Base-by-base conservation (phyloP, 768 basidiomycete species). In the Leccinum rimulosum region DNA sequence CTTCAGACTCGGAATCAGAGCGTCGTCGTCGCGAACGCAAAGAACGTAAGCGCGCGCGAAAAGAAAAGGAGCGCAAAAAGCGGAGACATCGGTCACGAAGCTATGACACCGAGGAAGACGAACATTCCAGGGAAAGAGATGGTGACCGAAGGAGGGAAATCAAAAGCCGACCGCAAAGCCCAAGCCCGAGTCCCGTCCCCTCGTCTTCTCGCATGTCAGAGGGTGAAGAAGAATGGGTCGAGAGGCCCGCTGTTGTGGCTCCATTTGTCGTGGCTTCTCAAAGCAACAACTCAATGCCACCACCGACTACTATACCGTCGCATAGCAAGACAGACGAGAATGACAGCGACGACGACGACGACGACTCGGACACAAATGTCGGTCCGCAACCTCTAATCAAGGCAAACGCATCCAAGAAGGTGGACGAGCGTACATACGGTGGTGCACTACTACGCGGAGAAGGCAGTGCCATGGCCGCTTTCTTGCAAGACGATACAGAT, bases 391-490 rank as follows among this genome's bases (percentile, higher is more conserved):
- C 93, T n/a, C 67, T 84, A 0, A 38, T 66, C 36, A 81, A 77
- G 59, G 65, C 71, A 27, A 76, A 63, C 33, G 60, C 76, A 6
- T 77, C 77, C 58, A 85, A 82, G 65, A 83, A 79, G 68, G 68
- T 88, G 50, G 90, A 92, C 76, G 92, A 92, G 67, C 85, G 94
- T 25, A 84, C 89, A 49, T 99, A 94, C 70, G 93, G 94, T 61
- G 85, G 95, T 59, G 89, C 92, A 30, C 80, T 99, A 52, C 82
- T 95, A 11, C 91, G 91, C 5, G 97, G 97, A 54, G 97, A 99
- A 81, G 97, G 94, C 53, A 89, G 88, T 63, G 97, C 97, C 38
- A 98, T 99, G 95, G 97, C 97, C 2, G 93, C 93, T 47, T 99
- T 90, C 82, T 83, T 98, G 56, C 81, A 91, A 70, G 96, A 97